Base-by-base conservation (phyloP, 495 filamentous ascomycete genomes). In the Podospora appendiculata region DNA sequence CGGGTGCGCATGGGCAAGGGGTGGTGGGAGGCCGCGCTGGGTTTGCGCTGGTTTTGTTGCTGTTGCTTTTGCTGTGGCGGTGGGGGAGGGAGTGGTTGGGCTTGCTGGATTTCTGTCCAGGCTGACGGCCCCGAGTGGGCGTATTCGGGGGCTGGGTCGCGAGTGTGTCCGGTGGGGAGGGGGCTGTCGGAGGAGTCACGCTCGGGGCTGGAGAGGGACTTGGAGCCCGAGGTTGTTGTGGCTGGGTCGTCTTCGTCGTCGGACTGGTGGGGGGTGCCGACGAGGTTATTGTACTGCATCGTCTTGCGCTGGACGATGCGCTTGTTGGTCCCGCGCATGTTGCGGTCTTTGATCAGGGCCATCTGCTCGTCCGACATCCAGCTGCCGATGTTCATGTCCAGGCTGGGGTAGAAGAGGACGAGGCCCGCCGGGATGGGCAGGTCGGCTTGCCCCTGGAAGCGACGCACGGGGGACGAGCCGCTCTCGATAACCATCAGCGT, bases 311-410 rank as follows among this genome's bases (percentile, higher is more conserved):
- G 77, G 6, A 96, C 64, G 47, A 97, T 80, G 42, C 79, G 75
- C 51, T 77, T 78, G 61, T 96, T 96, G 2, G 83, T 88, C 53
- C 82, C 83, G 3, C 91, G 81, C 51, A 79, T 82, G 48, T 81
- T 77, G 40, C 88, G 84, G 52, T 96, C 90, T 55, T 91, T 85
- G 49, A 98, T 96, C 39, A 97, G 70, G 0, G 88, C 78, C 89
- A 96, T 93, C 63, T 97, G 91, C 64, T 97, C 93, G 58, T 98
- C 94, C 0, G 86, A 89, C 90, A 98, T 96, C 93, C 93, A 98
- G 59, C 89, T 96, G n/a, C 88, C 87, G 47, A 97, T 96, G 63
- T 90, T 95, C 83, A 97, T 86, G 60, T 96, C 94, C 51, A 98
- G 73, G 0, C 82, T 82, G 1, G 93, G 93, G 62, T 98, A 98